Evolutionary conservation across 768 basidiomycete species (phyloP), one percentile per base, ranked within the genome.

Genomic region (Auriculariales sp.): DNA sequence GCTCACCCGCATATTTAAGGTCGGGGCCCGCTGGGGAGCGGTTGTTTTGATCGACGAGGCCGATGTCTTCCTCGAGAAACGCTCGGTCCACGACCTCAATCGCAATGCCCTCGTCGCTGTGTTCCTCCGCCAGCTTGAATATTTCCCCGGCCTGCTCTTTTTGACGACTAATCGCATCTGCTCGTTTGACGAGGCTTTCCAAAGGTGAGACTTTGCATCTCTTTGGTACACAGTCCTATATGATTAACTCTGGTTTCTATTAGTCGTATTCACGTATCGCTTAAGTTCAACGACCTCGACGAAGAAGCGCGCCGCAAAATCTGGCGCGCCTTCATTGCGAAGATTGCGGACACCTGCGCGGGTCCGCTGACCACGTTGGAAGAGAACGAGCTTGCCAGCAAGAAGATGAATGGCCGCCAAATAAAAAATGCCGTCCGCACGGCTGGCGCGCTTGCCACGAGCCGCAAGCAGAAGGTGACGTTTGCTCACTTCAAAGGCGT

Each of bases 91-190:
- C 50, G 75, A 81, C 57, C 59, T 82, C 12, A 70, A 78, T 56
- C 70, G 81, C 10, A 84, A 83, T 54, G 80, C 80, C 1, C 79
- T 83, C 73, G 80, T 84, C 4, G 78, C 79, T 2, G 79, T 81
- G 11, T 82, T 79, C 71, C 50, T 61, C 4, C 55, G 58, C 2
- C 51, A 59, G 44, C 54, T 59, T 33, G 54, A 59, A 39, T 64
- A 64, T 52, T 67, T 63, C 58, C 59, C 59, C 25, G 66, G 66
- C 25, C 64, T 68, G 44, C 61, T 68, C 15, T 66, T 68, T 57
- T 55, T 68, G 32, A 68, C 67, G 10, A 68, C 67, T 25, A 69
- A 67, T 53, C 62, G 65, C 28, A 62, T 68, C 27, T 56, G 58
- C 17, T 60, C 62, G 12, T 65, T 67, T 52, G 67, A 68, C 56